These are phyloP conservation scores for Fraxinus ornus DNA, from an alignment of 305 asterid genomes.

Conservation along the genomic window DNA sequence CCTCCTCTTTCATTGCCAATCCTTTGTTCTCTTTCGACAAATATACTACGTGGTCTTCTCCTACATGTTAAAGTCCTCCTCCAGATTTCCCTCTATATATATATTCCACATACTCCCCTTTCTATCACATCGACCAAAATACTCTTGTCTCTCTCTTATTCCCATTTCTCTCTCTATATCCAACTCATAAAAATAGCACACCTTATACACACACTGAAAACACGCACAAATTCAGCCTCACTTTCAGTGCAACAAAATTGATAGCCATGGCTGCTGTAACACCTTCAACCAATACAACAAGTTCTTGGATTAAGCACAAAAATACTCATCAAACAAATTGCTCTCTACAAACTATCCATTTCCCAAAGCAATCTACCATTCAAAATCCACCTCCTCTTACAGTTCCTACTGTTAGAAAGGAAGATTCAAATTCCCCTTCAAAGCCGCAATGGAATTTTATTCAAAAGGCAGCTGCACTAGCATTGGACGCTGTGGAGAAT, in stretches of 20 bases:
- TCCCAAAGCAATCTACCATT: constrained; percentile 42
- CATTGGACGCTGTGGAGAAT: constrained; percentile 49
- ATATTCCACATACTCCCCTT: constrained; percentile 29
- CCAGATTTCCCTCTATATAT: constrained; percentile 49
- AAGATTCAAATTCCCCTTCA: constrained; percentile 3
- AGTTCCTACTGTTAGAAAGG: background rate
- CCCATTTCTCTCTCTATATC: constrained; percentile 16
- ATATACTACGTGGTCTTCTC: constrained; percentile 74
- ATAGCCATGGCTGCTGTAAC: constrained; percentile 56
- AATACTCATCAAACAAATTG: constrained; percentile 29
- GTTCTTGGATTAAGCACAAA: constrained; percentile 48
- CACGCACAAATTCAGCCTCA: constrained; percentile 2
- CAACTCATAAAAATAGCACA: constrained; percentile 11
- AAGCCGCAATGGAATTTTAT: constrained; percentile 36
- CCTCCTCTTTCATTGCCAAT: constrained; percentile 17
- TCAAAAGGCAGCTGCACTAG: constrained; percentile 48
- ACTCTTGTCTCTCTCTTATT: constrained; percentile 11
- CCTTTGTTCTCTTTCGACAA: constrained; percentile 26
- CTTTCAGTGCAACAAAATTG: constrained; percentile 27
- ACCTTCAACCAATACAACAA: constrained; percentile 4
- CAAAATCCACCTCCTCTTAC: background rate
- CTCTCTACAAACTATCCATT: constrained; percentile 52
- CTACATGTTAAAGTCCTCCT: constrained; percentile 35
- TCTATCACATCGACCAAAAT: constrained; percentile 25
- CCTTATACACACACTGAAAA: constrained; percentile 8